Conservation (phyloP, 345 rosid species). For the Populus nigra region DNA sequence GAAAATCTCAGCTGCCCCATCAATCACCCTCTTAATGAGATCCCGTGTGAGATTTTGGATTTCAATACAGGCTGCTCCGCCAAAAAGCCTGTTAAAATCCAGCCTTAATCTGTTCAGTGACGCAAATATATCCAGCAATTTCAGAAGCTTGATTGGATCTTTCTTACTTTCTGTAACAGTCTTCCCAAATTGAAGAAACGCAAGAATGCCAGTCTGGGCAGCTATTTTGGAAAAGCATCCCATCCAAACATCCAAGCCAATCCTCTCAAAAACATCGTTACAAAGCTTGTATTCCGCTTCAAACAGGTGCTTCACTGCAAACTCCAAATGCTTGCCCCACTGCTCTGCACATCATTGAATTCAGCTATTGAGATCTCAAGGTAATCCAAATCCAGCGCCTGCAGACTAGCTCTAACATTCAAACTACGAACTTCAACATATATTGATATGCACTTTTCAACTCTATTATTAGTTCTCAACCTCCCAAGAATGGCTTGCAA, state of each 20-base stretch:
- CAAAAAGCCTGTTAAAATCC: conserved; percentile 93
- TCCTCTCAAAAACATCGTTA: conserved; percentile 87
- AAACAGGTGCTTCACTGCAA: conserved; percentile 95
- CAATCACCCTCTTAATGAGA: conserved; percentile 80
- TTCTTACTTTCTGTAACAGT: conserved; percentile 90
- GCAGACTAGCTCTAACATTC: conserved; percentile 88
- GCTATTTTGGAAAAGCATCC: conserved; percentile 94
- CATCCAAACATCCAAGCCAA: conserved; percentile 85
- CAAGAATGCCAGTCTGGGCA: conserved; percentile 93
- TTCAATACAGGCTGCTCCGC: conserved; percentile 90
- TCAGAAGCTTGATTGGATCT: conserved; percentile 90
- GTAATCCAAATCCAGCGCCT: conserved; percentile 88
- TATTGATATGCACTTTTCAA: conserved; percentile 74
- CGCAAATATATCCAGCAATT: conserved; percentile 81
- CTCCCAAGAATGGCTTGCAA: conserved; percentile 90
- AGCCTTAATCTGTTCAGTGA: conserved; percentile 80
- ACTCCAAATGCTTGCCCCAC: conserved; percentile 98
- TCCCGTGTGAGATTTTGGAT: conserved; percentile 94
- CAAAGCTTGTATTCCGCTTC: conserved; percentile 96
- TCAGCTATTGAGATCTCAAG: conserved; percentile 86
- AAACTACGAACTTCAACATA: conserved; percentile 85
- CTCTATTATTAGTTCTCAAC: conserved; percentile 75
- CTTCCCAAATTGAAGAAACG: conserved; percentile 92
- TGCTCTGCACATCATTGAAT: conserved; percentile 82
- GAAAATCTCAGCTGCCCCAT: conserved; percentile 89